phyloP scores from a whole-genome alignment of 2,329 filamentous ascomycete genomes.

The Xylariaceae sp. region DNA sequence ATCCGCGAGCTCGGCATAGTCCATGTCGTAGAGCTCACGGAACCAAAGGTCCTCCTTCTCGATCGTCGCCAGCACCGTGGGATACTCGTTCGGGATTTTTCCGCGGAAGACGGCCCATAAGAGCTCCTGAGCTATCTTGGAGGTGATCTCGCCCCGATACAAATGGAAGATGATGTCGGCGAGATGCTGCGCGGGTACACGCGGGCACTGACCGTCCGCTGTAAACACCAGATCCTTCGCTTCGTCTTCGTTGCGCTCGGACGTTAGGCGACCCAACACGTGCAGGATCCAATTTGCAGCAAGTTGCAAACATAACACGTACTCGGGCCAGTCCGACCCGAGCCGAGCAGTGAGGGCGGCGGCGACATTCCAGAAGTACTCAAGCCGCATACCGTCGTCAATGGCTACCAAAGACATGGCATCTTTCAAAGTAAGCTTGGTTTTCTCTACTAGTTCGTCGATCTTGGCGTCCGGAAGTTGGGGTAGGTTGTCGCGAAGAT shows the following conservation, averaged over 20 bases:
- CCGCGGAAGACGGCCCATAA: constrained; percentile 56
- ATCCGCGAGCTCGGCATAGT: constrained; percentile 53
- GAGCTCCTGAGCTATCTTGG: constrained; percentile 61
- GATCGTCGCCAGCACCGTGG: constrained; percentile 48
- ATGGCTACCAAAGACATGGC: constrained; percentile 77
- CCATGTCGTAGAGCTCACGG: constrained; percentile 48
- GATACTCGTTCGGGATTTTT: constrained; percentile 43
- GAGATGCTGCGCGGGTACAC: constrained; percentile 51
- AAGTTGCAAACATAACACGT: constrained; percentile 46
- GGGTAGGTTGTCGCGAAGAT: constrained; percentile 66
- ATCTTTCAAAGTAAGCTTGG: constrained; percentile 77
- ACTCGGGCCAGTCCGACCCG: constrained; percentile 23
- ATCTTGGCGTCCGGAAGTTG: constrained; percentile 73
- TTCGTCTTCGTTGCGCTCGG: constrained; percentile 45
- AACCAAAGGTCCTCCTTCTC: constrained; percentile 57
- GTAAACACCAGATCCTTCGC: constrained; percentile 42
- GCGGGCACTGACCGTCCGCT: constrained; percentile 49
- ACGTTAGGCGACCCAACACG: constrained; percentile 70
- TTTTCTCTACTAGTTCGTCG: constrained; percentile 61
- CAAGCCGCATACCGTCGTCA: constrained; percentile 76
- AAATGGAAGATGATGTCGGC: constrained; percentile 56
- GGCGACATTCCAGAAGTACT: constrained; percentile 78
- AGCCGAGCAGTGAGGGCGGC: constrained; percentile 41
- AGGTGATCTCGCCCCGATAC: constrained; percentile 53
- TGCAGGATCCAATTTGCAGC: constrained; percentile 72